phyloP scores from a whole-genome alignment of 345 rosid genomes.

The Brassica cretica region DNA sequence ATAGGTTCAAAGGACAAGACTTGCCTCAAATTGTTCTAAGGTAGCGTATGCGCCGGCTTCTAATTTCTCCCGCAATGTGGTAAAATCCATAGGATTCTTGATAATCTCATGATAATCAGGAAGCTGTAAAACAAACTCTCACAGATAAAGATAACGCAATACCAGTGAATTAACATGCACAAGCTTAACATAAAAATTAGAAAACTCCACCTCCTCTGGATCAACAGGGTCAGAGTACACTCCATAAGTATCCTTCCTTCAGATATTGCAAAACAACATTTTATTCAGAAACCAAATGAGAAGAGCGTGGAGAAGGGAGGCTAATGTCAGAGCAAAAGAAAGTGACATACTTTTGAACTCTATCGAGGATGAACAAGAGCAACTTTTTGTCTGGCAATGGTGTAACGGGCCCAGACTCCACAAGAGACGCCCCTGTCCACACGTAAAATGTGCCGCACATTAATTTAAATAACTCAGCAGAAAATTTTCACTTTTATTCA shows the following conservation, averaged over 20 bases:
- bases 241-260: slow-evolving; percentile 91
- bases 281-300: slow-evolving; percentile 9
- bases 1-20: slow-evolving; percentile 8
- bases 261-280: slow-evolving; percentile 21
- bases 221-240: slow-evolving; percentile 94
- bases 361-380: slow-evolving; percentile 89
- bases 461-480: slow-evolving; percentile 19
- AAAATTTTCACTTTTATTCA: slow-evolving; percentile 11
- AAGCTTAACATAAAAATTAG: not conserved
- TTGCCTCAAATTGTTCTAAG: slow-evolving; percentile 89
- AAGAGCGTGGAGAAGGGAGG: slow-evolving; percentile 3
- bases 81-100: slow-evolving; percentile 86
- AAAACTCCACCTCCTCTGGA: slow-evolving; percentile 62
- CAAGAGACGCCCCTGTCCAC: slow-evolving; percentile 76
- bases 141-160: not conserved
- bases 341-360: slow-evolving; percentile 84
- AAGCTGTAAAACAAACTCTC: slow-evolving; percentile 53
- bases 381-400: slow-evolving; percentile 97
- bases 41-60: slow-evolving; percentile 51
- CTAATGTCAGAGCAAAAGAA: slow-evolving; percentile 29
- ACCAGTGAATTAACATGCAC: not conserved
- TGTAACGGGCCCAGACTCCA: slow-evolving; percentile 79
- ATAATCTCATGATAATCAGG: slow-evolving; percentile 84
- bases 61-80: slow-evolving; percentile 68
- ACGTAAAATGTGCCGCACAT: slow-evolving; percentile 40